Base-by-base conservation (phyloP, 441 rosid species). In the Mallotus japonicus region DNA sequence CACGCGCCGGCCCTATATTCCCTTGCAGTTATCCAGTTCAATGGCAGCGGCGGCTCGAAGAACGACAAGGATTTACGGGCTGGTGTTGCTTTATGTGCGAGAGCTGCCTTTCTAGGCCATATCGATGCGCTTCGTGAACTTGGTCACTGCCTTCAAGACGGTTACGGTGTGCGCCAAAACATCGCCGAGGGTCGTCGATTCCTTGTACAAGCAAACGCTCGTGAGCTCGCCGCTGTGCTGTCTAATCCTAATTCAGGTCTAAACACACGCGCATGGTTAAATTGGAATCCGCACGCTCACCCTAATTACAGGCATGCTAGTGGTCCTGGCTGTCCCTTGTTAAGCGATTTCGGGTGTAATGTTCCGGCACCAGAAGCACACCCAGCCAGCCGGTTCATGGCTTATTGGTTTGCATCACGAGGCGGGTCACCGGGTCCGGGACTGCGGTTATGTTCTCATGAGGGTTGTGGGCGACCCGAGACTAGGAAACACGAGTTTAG, bases 141-240 rank as follows among this genome's bases (percentile, higher is more conserved):
- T 2, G 98, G 98, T 58, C 98, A 93, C 87, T 93, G 98, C 67
- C 90, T 93, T 8, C 98, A 91, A 74, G 98, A 93, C 51, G 98
- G 98, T 55, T 93, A 93, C 62, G 98, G 98, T n/a, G 92, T 91
- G 60, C 90, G 91, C 0, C 94, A 90, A 75, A 91, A 91, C 83
- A 78, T 91, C 19, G 70, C 89, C 19, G 97, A 91, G 71, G 98
- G 98, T 5, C 90, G 98, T 4, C 87, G 96, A 13, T 90, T 93
- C 53, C 87, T 93, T 0, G 94, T 93, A 61, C 98, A 90, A 76
- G 98, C 98, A 56, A 93, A 93, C 87, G 96, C 97, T 7, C 89
- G 94, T 5, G 98, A 91, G 71, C 83, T 89, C 46, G 96, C 92
- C 11, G 84, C 88, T 4, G 99, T 89, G 47, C 77, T 90, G 5